Evolutionary conservation across 495 filamentous ascomycete species (phyloP), one percentile per base, ranked within the genome.

Genomic region (Stereocaulon alpinum): DNA sequence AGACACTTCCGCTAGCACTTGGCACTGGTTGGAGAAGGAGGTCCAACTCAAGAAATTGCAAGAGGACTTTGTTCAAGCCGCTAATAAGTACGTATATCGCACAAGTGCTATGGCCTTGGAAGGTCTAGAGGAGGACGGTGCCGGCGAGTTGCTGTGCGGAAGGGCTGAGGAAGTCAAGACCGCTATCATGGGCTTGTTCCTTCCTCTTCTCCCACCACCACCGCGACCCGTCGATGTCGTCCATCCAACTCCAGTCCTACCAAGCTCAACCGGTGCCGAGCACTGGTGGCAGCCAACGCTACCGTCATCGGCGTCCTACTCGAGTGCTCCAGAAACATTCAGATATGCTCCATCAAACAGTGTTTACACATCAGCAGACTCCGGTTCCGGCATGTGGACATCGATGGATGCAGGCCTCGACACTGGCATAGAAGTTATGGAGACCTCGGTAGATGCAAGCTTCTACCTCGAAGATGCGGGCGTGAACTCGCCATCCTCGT

Each of bases 11-110:
- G 89, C 89, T 67, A 86, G 77, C 68, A 96, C 91, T 41, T 95
- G 89, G 81, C 86, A 88, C 73, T 99, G 93, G 93, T 84, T 91
- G 40, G 93, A 96, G 75, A 99, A 99, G 78, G 91, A 95, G 64
- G 76, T 81, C 63, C 92, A 97, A 70, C 76, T 95, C 74, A 96
- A 96, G 86, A 96, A 95, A 76, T 75, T 99, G 56, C 94, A 97
- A 70, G 93, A 96, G 58, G 89, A 96, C 65, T 97, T 99, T 69
- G 83, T 96, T 59, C 93, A 99, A 74, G 88, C 91, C 48, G 86
- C 90, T 75, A 99, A 99, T 80, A 91, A 86, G 74, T 99, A 93
- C 70, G 91, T 99, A 66, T 99, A 89, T 75, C 83, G 91, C 65
- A 91, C 93, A 32, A 83, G 88, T 64, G 90, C 86, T 61, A 85